A percentile compares a stretch with the other conserved stretches of the same genome.
phyloP scores from a whole-genome alignment of 441 rosid species.

The Adansonia gregorii region DNA sequence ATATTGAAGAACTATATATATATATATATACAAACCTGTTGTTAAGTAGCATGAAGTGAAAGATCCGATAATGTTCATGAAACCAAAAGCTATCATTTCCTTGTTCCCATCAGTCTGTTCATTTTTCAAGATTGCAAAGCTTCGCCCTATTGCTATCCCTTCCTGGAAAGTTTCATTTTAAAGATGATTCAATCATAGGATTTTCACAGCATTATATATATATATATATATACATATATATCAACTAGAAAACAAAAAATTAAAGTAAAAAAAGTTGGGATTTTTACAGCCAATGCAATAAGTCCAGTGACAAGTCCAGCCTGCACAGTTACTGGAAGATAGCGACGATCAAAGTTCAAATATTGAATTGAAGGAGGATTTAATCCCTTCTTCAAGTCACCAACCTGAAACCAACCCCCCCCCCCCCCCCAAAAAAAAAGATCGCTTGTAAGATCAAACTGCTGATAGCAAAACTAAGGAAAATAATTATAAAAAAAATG shows the following conservation, averaged over 20 bases:
- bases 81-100: constrained; percentile 87
- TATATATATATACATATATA: neutral
- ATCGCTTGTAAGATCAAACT: neutral
- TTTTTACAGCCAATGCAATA: constrained; percentile 73
- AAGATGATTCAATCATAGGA: neutral
- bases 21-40: too few species aligned
- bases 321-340: constrained; percentile 52
- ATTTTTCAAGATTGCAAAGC: constrained; percentile 73
- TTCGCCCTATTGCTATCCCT: constrained; percentile 88
- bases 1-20: neutral
- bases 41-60: constrained; percentile 88
- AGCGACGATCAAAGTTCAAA: constrained; percentile 60
- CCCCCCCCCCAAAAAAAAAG: too few species aligned
- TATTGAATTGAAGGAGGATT: constrained; percentile 65
- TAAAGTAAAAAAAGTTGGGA: neutral
- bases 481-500: neutral
- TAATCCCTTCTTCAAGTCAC: constrained; percentile 68
- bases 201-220: neutral
- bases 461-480: neutral
- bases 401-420: constrained; percentile 53
- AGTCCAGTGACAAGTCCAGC: constrained; percentile 73
- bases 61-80: constrained; percentile 86
- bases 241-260: neutral
- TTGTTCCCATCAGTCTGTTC: constrained; percentile 90
- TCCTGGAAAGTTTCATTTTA: constrained; percentile 49